Evolutionary conservation across 2,329 filamentous ascomycete genomes (phyloP).

Genomic region (Verticillium isaacii): DNA sequence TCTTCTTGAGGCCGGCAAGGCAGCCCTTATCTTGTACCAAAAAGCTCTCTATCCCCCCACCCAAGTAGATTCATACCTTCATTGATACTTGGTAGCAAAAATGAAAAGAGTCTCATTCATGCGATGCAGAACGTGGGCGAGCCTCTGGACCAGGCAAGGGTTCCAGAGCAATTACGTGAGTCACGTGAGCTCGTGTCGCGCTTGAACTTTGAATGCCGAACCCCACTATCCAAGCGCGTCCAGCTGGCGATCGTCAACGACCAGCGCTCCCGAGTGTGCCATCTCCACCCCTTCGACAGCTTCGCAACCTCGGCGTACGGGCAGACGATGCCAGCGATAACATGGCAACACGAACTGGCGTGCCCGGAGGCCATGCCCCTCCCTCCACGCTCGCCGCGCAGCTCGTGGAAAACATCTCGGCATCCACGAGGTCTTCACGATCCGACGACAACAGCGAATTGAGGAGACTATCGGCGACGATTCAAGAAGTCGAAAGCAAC

Average conservation of each 20-base stretch:
- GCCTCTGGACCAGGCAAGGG: too few species aligned
- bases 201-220: neutral
- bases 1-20: too few species aligned
- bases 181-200: constrained; percentile 1
- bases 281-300: neutral
- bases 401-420: constrained; percentile 75
- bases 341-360: constrained; percentile 7
- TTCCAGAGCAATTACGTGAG: neutral
- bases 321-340: constrained; percentile 4
- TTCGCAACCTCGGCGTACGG: neutral
- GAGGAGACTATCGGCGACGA: constrained; percentile 59
- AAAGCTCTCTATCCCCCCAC: too few species aligned
- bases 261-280: neutral
- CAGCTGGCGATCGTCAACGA: neutral
- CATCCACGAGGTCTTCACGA: constrained; percentile 55
- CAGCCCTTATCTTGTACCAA: too few species aligned
- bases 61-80: too few species aligned
- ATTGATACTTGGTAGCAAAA: too few species aligned
- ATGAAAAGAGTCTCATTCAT: too few species aligned
- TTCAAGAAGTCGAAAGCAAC: constrained; percentile 49
- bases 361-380: constrained; percentile 32
- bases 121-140: too few species aligned
- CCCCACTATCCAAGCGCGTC: neutral
- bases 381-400: constrained; percentile 86
- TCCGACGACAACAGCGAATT: constrained; percentile 69